phyloP scores from a whole-genome alignment of 2,329 filamentous ascomycete species.

The Xylariaceae sp. region DNA sequence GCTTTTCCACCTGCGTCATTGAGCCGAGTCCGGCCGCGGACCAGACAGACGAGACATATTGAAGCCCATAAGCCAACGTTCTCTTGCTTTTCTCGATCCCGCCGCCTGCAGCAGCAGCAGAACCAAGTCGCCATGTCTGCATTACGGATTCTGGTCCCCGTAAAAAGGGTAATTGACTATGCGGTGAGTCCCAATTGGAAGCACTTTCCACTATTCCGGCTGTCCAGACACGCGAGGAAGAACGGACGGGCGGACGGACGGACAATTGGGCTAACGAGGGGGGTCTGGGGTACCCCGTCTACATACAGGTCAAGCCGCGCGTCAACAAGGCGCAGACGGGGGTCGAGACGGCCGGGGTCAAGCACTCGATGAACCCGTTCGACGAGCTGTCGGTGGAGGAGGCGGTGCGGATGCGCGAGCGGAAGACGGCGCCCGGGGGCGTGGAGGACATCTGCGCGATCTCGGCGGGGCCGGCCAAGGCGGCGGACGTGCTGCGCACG shows the following conservation, averaged over 20 bases:
- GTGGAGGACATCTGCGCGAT: slow-evolving; percentile 93
- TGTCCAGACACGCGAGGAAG: background rate
- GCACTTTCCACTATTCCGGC: background rate
- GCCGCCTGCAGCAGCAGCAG: background rate
- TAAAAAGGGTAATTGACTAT: slow-evolving; percentile 88
- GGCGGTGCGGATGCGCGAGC: slow-evolving; percentile 90
- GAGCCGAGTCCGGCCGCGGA: slow-evolving; percentile 10
- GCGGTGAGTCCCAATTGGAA: slow-evolving; percentile 58
- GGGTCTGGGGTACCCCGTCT: background rate
- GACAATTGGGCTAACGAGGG: slow-evolving; percentile 1
- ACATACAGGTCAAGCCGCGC: slow-evolving; percentile 67
- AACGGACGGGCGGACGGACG: background rate
- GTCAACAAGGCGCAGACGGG: slow-evolving; percentile 77
- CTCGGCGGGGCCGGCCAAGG: slow-evolving; percentile 84
- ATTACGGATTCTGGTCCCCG: slow-evolving; percentile 75
- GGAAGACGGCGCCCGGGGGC: slow-evolving; percentile 69
- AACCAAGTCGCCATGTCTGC: slow-evolving; percentile 53
- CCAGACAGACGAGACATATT: background rate
- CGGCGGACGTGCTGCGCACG: slow-evolving; percentile 85
- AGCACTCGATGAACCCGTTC: slow-evolving; percentile 99
- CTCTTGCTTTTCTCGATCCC: slow-evolving; percentile 8
- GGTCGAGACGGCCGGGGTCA: slow-evolving; percentile 89
- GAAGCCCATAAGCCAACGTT: background rate
- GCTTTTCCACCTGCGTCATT: slow-evolving; percentile 36
- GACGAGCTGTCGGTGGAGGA: slow-evolving; percentile 98